Percentiles rank a stretch among this genome's conserved stretches.
Conservation (phyloP, 2,329 filamentous ascomycete genomes). For the Arthroderma sp. region DNA sequence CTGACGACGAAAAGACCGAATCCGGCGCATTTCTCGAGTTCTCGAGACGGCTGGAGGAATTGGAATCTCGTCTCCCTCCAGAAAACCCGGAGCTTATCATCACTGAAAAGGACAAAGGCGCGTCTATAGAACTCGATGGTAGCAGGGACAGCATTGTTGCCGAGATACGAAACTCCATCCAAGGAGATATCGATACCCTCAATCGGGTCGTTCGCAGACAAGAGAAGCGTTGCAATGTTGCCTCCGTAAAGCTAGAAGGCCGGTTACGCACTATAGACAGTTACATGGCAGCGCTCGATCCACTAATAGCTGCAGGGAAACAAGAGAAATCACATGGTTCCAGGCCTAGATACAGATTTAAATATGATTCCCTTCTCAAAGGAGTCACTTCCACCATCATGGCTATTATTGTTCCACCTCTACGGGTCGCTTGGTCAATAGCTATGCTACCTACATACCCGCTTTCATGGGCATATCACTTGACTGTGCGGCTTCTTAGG, state of each 20-base stretch:
- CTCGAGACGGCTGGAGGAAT: constrained; percentile 52
- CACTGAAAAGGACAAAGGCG: neutral
- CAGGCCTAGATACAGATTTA: neutral
- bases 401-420: neutral
- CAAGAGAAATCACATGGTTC: neutral
- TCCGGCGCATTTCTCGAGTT: constrained; percentile 42
- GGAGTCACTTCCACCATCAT: neutral
- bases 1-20: constrained; percentile 15
- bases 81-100: neutral
- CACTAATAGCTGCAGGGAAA: constrained; percentile 47
- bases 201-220: constrained; percentile 81
- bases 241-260: constrained; percentile 52
- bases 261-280: constrained; percentile 65
- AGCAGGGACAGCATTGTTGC: constrained; percentile 16
- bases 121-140: constrained; percentile 26
- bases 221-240: constrained; percentile 71
- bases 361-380: neutral
- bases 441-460: neutral
- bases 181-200: constrained; percentile 67
- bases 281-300: constrained; percentile 62
- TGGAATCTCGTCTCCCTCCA: constrained; percentile 48
- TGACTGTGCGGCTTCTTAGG: neutral
- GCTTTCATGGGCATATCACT: neutral
- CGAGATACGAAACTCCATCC: neutral
- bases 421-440: neutral